These are phyloP conservation scores for Collybiopsis confluens DNA, from an alignment of 768 basidiomycete genomes.

Conservation along the genomic window DNA sequence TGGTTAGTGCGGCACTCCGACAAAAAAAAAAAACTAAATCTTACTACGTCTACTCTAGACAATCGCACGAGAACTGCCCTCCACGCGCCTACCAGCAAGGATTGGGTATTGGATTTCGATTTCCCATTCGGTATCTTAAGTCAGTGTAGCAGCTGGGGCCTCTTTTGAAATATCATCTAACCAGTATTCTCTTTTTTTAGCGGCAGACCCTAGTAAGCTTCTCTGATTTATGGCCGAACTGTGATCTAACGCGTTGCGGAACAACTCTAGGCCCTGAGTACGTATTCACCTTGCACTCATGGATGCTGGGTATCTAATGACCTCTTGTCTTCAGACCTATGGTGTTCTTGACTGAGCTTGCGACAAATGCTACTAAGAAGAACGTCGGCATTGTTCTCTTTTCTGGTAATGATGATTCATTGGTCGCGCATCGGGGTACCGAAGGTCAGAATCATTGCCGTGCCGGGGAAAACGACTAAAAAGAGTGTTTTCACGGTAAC, in stretches of 20 bases:
- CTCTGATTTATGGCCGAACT: not conserved
- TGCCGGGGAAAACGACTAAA: not conserved
- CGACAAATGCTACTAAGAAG: conserved; percentile 35
- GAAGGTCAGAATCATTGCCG: conserved; percentile 28
- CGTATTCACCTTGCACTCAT: not conserved
- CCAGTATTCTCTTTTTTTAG: not conserved
- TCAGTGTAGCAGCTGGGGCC: not conserved
- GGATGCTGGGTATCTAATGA: not conserved
- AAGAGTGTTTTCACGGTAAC: not conserved
- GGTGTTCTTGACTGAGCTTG: conserved; percentile 42
- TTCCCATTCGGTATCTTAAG: conserved; percentile 13
- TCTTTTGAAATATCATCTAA: not conserved
- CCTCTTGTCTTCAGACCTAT: conserved; percentile 30
- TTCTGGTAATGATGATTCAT: conserved; percentile 48
- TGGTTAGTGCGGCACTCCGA: conserved; percentile 20
- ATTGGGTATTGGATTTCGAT: conserved; percentile 29
- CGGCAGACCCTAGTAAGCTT: not conserved
- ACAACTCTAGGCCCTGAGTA: conserved; percentile 16
- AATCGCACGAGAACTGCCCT: conserved; percentile 34
- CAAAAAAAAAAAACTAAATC: not conserved
- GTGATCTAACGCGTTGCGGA: not conserved
- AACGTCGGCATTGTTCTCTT: conserved; percentile 36
- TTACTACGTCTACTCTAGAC: not conserved
- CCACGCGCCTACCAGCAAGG: conserved; percentile 42
- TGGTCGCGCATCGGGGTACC: conserved; percentile 42